These are phyloP conservation scores for Farysia itapuensis DNA, from an alignment of 1,284 basidiomycete genomes.

Conservation along the genomic window DNA sequence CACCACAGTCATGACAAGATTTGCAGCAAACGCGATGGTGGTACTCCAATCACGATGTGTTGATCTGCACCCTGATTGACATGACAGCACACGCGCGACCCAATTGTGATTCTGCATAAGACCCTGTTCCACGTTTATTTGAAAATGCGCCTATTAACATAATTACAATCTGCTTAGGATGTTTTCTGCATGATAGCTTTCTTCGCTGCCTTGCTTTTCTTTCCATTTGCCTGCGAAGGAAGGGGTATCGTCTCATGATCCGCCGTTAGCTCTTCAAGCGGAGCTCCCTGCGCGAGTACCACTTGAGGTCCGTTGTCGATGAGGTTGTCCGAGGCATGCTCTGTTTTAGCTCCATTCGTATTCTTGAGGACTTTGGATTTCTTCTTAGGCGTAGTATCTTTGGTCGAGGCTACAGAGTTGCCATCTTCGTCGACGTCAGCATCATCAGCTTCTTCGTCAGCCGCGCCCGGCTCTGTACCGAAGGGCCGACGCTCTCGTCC, in stretches of 20 bases:
- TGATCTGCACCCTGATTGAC: too few species aligned
- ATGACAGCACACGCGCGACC: too few species aligned
- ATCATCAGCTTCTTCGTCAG: constrained; percentile 5
- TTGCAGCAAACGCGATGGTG: too few species aligned
- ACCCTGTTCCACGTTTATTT: too few species aligned
- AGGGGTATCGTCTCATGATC: constrained; percentile 29
- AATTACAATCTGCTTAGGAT: neutral
- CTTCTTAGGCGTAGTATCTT: constrained; percentile 15
- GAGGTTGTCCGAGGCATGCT: neutral
- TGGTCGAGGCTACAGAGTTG: neutral
- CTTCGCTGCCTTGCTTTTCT: constrained; percentile 5
- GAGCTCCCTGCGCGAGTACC: constrained; percentile 29
- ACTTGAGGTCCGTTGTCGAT: constrained; percentile 22
- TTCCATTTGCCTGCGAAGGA: neutral
- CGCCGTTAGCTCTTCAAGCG: constrained; percentile 14
- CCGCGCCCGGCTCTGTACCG: constrained; percentile 22
- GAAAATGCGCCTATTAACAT: too few species aligned
- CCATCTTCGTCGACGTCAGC: constrained; percentile 4
- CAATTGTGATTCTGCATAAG: too few species aligned
- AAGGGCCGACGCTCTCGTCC: constrained; percentile 26
- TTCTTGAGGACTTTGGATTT: neutral
- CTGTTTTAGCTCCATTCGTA: neutral
- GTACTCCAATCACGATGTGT: too few species aligned
- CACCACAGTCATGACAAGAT: too few species aligned
- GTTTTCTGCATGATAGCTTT: neutral